Conservation (phyloP, 2,329 filamentous ascomycete species). For the Penicillium frequentans region DNA sequence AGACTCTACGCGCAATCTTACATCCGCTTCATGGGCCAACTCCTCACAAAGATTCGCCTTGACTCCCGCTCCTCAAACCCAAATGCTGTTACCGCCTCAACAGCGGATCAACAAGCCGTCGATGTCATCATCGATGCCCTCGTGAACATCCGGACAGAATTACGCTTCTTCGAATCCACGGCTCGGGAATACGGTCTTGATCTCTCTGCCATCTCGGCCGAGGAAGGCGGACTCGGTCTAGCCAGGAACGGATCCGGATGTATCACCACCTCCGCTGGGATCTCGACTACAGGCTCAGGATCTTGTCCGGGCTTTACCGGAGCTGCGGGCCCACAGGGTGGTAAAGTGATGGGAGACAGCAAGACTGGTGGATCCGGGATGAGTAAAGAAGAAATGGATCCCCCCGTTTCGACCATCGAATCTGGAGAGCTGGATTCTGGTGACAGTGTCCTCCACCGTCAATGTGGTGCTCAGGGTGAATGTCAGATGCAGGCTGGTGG, state of each 20-base stretch:
- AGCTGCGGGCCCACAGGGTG: constrained; percentile 28
- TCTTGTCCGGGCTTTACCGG: constrained; percentile 25
- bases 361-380: background rate
- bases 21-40: constrained; percentile 64
- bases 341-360: background rate
- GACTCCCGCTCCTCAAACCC: constrained; percentile 29
- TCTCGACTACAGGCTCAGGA: constrained; percentile 17
- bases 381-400: background rate
- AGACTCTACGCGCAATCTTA: constrained; percentile 70
- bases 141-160: constrained; percentile 66
- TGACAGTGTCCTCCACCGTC: constrained; percentile 5
- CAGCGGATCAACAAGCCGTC: constrained; percentile 57
- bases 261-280: constrained; percentile 16
- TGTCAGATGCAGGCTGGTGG: constrained; percentile 20
- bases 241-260: constrained; percentile 4
- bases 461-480: constrained; percentile 20
- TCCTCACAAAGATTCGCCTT: constrained; percentile 63
- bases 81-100: constrained; percentile 26
- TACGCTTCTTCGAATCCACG: constrained; percentile 66
- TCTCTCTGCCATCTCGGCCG: constrained; percentile 43
- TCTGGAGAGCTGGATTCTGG: background rate
- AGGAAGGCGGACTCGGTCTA: constrained; percentile 35
- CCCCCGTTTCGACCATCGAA: background rate
- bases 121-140: constrained; percentile 65
- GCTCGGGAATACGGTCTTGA: constrained; percentile 61